Conservation (phyloP, 208 protist species). For the Novymonas esmeraldas region DNA sequence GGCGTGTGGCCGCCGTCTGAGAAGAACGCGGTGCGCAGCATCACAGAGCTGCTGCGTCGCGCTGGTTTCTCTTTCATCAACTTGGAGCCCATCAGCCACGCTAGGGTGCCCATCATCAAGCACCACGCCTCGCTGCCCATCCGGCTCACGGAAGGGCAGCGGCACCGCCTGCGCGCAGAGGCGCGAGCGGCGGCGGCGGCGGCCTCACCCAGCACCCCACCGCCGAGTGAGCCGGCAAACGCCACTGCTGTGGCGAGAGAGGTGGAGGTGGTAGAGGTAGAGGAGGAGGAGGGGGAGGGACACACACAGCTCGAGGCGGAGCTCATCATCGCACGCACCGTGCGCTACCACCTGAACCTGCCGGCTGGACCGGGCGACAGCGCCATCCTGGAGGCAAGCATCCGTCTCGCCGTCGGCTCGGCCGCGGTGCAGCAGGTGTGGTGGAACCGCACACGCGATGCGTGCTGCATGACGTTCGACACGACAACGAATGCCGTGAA, state of each 20-base stretch:
- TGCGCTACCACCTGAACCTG: conserved; percentile 64
- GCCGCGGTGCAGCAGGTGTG: conserved; percentile 80
- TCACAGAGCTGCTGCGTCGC: conserved; percentile 82
- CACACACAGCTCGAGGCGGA: conserved; percentile 59
- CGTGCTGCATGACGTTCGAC: conserved; percentile 71
- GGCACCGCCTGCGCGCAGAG: conserved; percentile 12
- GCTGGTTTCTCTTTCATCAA: conserved; percentile 86
- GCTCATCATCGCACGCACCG: conserved; percentile 69
- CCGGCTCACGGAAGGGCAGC: conserved; percentile 31
- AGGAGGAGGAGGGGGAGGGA: background rate
- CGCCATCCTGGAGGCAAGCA: conserved; percentile 73
- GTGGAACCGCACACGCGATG: conserved; percentile 79
- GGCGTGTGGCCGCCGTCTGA: conserved; percentile 81
- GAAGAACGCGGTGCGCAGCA: conserved; percentile 79
- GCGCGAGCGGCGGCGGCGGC: conserved; percentile 1
- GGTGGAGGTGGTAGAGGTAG: background rate
- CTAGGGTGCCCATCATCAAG: conserved; percentile 91
- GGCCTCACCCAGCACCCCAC: too few species aligned
- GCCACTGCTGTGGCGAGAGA: background rate
- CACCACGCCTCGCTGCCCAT: conserved; percentile 88
- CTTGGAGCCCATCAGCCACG: conserved; percentile 84
- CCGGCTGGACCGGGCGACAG: conserved; percentile 60
- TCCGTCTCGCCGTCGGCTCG: conserved; percentile 57
- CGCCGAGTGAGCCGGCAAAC: too few species aligned
- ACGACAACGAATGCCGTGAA: conserved; percentile 68